Evolutionary conservation across 2,329 filamentous ascomycete genomes (phyloP).

Genomic region (Aspergillus ibericus): DNA sequence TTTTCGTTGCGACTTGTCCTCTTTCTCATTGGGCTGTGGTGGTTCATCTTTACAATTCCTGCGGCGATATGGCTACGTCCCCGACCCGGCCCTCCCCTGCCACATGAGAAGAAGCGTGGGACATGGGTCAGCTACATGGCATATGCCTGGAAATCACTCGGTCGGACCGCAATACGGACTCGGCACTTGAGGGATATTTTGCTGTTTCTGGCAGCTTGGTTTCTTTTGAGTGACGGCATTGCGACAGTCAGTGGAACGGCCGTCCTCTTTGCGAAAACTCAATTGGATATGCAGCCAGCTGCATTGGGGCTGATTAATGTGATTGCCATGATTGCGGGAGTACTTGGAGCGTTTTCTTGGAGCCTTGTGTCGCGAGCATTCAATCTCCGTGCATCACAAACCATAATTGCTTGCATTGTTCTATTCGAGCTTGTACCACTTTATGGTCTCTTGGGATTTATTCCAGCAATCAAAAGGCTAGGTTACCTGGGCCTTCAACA

Average conservation of each 20-base stretch:
- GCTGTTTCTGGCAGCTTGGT: constrained; percentile 88
- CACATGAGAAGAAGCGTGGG: constrained; percentile 43
- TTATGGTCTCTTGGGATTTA: constrained; percentile 84
- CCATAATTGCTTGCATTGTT: constrained; percentile 85
- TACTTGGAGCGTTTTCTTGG: constrained; percentile 89
- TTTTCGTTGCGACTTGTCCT: constrained; percentile 85
- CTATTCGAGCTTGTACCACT: constrained; percentile 91
- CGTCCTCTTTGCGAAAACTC: constrained; percentile 92
- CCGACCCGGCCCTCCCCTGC: constrained; percentile 80
- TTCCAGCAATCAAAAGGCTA: constrained; percentile 72
- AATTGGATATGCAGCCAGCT: constrained; percentile 84
- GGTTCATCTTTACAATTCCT: constrained; percentile 87
- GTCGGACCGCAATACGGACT: constrained; percentile 74
- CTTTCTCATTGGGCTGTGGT: constrained; percentile 86
- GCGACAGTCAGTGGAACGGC: constrained; percentile 94
- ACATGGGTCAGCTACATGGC: constrained; percentile 71
- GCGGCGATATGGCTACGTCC: constrained; percentile 83
- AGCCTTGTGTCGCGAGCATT: constrained; percentile 71
- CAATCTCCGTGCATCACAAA: constrained; percentile 74
- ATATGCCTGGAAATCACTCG: constrained; percentile 85
- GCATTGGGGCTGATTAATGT: constrained; percentile 91
- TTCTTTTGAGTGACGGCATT: constrained; percentile 88
- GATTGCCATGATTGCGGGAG: constrained; percentile 79
- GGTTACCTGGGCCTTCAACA: constrained; percentile 85
- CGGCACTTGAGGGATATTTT: constrained; percentile 74